Evolutionary conservation across 805 yeast genomes (phyloP), one percentile per base, ranked within the genome.

Genomic region (Lachancea sp.): DNA sequence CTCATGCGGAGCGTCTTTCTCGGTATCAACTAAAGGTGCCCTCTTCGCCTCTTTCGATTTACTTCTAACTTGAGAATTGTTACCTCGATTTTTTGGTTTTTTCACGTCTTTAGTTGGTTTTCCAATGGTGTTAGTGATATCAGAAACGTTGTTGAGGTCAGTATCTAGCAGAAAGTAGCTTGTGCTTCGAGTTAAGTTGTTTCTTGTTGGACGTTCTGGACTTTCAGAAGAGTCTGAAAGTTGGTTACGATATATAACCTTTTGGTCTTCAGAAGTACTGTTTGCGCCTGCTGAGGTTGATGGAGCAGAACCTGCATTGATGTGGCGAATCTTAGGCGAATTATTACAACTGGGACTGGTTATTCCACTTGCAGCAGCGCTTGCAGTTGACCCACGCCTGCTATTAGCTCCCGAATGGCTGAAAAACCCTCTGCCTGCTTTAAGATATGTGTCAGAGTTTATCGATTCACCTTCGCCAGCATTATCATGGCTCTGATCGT

Each of bases 121-220:
- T 17, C 31, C 18, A 5, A 31, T 5, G 9, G 31, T 37, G 25
- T 51, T 51, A 2, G 60, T 55, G 8, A 52, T 52, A 40, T 54
- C 61, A 2, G 58, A 48, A 8, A 55, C 36, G 34, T 58, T 55
- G 20, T 56, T 55, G 13, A 58, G 41, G 36, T 56, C 56, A 3
- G 61, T 54, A 36, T 60, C 64, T 32, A 60, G 31, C 15, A 43
- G 52, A 39, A 54, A 52, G 11, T 50, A 48, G 25, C 45, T 40
- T 4, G 42, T 17, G 16, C 42, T 40, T 24, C 42, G 9, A 8
- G 13, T 34, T 4, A 40, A n/a, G 18, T 32, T 18, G 16, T 25
- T 28, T 28, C 33, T 29, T 4, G 42, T 18, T 18, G 12, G 13
- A 25, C 42, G 37, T 30, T 25, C 37, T 19, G 42, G 37, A 26